Evolutionary conservation across 1,139 yeast genomes (phyloP).

Genomic region (Eremothecium coryli): DNA sequence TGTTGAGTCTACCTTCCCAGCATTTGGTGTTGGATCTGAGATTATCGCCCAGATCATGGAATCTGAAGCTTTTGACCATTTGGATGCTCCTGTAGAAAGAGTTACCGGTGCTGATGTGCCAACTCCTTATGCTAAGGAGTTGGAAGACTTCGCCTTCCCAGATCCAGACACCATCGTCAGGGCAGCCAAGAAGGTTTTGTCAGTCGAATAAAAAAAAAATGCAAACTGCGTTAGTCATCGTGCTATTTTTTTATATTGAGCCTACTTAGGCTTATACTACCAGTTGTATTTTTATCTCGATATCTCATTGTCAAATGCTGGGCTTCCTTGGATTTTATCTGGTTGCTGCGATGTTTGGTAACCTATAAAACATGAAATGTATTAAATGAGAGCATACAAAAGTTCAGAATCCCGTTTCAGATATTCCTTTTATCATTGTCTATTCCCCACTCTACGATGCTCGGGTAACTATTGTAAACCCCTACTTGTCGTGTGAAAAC

Average conservation of each 20-base stretch:
- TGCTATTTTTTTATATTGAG: neutral
- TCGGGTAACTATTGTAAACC: neutral
- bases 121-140: constrained; percentile 93
- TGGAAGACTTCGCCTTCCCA: constrained; percentile 99
- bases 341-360: too few relatives aligned
- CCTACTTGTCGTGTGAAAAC: too few relatives aligned
- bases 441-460: neutral
- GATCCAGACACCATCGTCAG: constrained; percentile 83
- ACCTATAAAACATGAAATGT: too few relatives aligned
- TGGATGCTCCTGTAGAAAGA: constrained; percentile 98
- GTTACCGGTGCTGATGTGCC: constrained; percentile 99
- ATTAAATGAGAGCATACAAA: too few relatives aligned
- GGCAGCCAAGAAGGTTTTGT: constrained; percentile 84
- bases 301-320: too few relatives aligned
- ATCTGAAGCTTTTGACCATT: constrained; percentile 94
- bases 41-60: constrained; percentile 97
- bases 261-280: too few relatives aligned
- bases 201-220: constrained; percentile 41
- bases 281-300: neutral
- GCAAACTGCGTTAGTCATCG: too few relatives aligned
- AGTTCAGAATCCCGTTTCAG: too few relatives aligned
- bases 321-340: too few relatives aligned
- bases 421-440: too few relatives aligned
- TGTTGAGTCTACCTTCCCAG: constrained; percentile 97
- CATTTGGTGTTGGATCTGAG: constrained; percentile 97